These are phyloP conservation scores for Cyclocybe aegerita DNA, from an alignment of 768 basidiomycete species.

Conservation along the genomic window DNA sequence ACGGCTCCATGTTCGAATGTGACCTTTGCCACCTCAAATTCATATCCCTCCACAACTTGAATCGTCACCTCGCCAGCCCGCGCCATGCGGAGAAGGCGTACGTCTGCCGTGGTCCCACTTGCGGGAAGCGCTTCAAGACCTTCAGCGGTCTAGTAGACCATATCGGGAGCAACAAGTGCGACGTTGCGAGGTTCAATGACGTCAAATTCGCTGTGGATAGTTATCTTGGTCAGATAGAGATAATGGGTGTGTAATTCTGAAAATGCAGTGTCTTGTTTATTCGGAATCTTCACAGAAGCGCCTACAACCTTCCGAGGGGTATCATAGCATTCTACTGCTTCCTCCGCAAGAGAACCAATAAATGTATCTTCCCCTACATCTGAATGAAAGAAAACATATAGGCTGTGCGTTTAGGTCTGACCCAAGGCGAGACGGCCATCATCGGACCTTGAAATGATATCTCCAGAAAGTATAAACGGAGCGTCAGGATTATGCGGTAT, in stretches of 20 bases:
- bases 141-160: slow-evolving; percentile 65
- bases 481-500: too few species aligned
- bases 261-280: background rate
- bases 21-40: slow-evolving; percentile 55
- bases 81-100: slow-evolving; percentile 53
- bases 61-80: slow-evolving; percentile 66
- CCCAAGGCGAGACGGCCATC: too few species aligned
- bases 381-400: too few species aligned
- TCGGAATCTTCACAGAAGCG: background rate
- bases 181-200: slow-evolving; percentile 45
- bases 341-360: too few species aligned
- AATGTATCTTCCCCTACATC: too few species aligned
- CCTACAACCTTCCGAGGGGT: too few species aligned
- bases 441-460: too few species aligned
- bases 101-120: slow-evolving; percentile 49
- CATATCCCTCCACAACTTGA: slow-evolving; percentile 41
- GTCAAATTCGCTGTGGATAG: slow-evolving; percentile 27
- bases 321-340: too few species aligned
- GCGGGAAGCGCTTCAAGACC: slow-evolving; percentile 41
- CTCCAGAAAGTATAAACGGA: too few species aligned
- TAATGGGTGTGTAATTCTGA: slow-evolving; percentile 10
- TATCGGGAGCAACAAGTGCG: slow-evolving; percentile 63
- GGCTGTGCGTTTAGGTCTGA: too few species aligned
- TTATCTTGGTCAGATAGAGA: slow-evolving; percentile 18
- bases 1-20: slow-evolving; percentile 56